Evolutionary conservation across 495 filamentous ascomycete species (phyloP).

Genomic region (Sabuloglossum arenarium): DNA sequence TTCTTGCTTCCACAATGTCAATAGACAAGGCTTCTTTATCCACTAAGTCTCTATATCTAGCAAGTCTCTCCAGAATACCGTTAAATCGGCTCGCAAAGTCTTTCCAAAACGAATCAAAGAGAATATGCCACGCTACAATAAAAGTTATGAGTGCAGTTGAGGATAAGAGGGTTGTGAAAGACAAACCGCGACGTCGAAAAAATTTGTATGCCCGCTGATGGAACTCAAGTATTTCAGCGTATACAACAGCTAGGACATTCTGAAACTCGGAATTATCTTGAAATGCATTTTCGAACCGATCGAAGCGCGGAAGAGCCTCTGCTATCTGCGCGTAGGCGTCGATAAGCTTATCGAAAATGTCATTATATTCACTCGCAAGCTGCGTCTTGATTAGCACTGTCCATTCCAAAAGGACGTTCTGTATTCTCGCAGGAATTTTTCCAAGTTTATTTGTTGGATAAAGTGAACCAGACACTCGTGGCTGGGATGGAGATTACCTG

Average conservation of each 20-base stretch:
- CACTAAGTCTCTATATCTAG: conserved; percentile 18
- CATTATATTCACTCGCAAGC: conserved; percentile 17
- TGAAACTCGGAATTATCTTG: conserved; percentile 17
- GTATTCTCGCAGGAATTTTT: no score
- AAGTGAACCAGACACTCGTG: no score
- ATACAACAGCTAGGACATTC: conserved; percentile 20
- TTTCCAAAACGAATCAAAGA: conserved; percentile 23
- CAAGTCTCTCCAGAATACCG: conserved; percentile 18
- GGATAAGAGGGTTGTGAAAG: background rate
- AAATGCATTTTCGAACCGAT: conserved; percentile 14
- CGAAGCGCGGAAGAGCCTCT: conserved; percentile 19
- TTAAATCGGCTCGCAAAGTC: conserved; percentile 21
- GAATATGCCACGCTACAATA: conserved; percentile 20
- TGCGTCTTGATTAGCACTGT: no score
- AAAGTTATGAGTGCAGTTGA: background rate
- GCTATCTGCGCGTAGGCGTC: conserved; percentile 21
- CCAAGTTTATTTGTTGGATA: no score
- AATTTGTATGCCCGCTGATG: conserved; percentile 26
- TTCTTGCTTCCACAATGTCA: conserved; percentile 13
- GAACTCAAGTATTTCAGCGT: conserved; percentile 23
- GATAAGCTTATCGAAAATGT: conserved; percentile 22
- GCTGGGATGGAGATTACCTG: no score
- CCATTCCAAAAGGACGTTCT: no score
- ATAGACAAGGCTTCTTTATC: conserved; percentile 16
- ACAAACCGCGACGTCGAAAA: conserved; percentile 19